Evolutionary conservation across 1,139 yeast species (phyloP).

Genomic region (Lodderomyces metapsilosis): DNA sequence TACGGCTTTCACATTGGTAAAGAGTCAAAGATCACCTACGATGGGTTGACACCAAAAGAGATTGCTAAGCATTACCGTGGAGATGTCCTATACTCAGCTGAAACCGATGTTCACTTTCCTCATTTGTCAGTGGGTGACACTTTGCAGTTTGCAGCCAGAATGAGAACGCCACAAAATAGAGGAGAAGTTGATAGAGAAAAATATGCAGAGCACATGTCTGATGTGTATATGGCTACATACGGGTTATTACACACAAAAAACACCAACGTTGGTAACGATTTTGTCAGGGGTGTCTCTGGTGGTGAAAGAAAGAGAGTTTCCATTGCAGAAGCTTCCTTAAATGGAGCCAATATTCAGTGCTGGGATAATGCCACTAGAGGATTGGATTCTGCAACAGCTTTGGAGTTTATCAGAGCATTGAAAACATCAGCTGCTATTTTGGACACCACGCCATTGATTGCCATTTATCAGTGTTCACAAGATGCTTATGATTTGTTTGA

Average conservation of each 20-base stretch:
- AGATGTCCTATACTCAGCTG: slow-evolving; percentile 61
- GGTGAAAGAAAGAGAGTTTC: slow-evolving; percentile 48
- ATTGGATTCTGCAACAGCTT: slow-evolving; percentile 58
- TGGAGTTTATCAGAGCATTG: slow-evolving; percentile 70
- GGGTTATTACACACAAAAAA: slow-evolving; percentile 23
- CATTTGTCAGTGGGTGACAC: slow-evolving; percentile 54
- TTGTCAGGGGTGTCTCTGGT: slow-evolving; percentile 40
- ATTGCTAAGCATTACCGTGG: slow-evolving; percentile 31
- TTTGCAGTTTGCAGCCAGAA: slow-evolving; percentile 40
- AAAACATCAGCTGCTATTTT: slow-evolving; percentile 61
- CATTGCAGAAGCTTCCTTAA: slow-evolving; percentile 42
- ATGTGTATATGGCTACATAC: slow-evolving; percentile 17
- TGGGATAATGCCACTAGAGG: slow-evolving; percentile 68
- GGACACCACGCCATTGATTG: slow-evolving; percentile 64
- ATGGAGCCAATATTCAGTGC: slow-evolving; percentile 44
- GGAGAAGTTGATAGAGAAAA: slow-evolving; percentile 32
- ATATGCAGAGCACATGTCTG: slow-evolving; percentile 33
- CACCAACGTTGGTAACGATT: slow-evolving; percentile 29
- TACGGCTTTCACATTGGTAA: slow-evolving; percentile 65
- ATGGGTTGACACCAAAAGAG: slow-evolving; percentile 30
- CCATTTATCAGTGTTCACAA: slow-evolving; percentile 59
- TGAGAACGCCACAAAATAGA: slow-evolving; percentile 44
- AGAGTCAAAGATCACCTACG: slow-evolving; percentile 41
- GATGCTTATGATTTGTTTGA: slow-evolving; percentile 57
- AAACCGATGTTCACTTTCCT: slow-evolving; percentile 55